phyloP scores from a whole-genome alignment of 441 rosid species.

The Corymbia citriodora region DNA sequence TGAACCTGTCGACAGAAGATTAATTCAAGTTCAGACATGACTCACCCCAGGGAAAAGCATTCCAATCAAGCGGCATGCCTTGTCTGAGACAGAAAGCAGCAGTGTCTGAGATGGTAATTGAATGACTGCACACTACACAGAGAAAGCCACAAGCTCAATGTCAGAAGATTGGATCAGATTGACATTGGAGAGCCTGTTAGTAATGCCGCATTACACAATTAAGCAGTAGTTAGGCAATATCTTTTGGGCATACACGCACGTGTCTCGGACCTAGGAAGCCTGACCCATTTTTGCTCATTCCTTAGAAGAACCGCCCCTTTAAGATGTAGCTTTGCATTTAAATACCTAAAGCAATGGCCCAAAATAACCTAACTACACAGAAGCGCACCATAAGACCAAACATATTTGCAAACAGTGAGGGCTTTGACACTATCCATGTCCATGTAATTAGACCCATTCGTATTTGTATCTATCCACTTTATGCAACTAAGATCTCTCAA shows the following conservation, averaged over 20 bases:
- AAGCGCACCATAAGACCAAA: background rate
- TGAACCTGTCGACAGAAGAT: background rate
- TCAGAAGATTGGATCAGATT: conserved; percentile 17
- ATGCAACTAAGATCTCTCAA: background rate
- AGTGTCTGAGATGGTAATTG: conserved; percentile 92
- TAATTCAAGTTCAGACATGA: conserved; percentile 2
- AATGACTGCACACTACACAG: conserved; percentile 86
- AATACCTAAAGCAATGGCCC: background rate
- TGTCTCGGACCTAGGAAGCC: background rate
- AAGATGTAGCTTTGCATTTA: background rate
- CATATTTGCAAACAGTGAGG: background rate
- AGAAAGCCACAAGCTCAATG: conserved; percentile 6
- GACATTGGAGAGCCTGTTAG: background rate
- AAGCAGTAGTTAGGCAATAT: background rate
- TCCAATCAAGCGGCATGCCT: conserved; percentile 92
- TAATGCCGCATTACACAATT: background rate
- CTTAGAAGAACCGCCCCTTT: background rate
- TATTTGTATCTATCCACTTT: background rate
- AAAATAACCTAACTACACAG: background rate
- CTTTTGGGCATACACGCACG: background rate
- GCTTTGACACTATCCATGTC: background rate
- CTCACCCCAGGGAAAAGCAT: conserved; percentile 99
- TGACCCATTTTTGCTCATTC: background rate
- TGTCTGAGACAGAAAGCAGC: conserved; percentile 93
- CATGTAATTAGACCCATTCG: background rate